These are phyloP conservation scores for Balamuthia mandrillaris DNA, from an alignment of 208 protist genomes.

Conservation along the genomic window DNA sequence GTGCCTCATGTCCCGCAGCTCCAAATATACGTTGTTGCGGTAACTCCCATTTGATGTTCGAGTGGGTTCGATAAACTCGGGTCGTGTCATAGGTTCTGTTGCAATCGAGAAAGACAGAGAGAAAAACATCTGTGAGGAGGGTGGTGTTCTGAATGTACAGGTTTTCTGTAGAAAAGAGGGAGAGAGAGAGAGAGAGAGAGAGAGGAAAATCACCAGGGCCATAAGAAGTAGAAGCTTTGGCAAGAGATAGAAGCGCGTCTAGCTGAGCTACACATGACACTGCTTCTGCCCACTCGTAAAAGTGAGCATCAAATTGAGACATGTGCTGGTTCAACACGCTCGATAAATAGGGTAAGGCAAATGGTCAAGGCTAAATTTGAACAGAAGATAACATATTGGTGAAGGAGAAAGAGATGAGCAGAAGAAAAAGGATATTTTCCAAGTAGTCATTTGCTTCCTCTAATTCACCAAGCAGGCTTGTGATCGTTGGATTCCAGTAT, in stretches of 20 bases:
- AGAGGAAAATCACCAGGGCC: background rate
- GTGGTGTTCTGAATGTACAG: background rate
- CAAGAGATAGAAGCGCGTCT: slow-evolving; percentile 63
- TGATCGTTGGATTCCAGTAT: background rate
- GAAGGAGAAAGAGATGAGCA: background rate
- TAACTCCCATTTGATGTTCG: background rate
- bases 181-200: background rate
- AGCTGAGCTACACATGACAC: slow-evolving; percentile 57
- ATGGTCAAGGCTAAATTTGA: background rate
- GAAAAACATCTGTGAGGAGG: background rate
- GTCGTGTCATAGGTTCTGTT: slow-evolving; percentile 52
- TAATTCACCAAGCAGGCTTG: background rate
- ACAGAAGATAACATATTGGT: background rate
- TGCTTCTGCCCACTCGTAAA: background rate
- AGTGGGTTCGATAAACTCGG: slow-evolving; percentile 33
- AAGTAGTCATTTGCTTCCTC: slow-evolving; percentile 32
- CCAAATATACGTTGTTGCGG: background rate
- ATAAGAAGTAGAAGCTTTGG: slow-evolving; percentile 22
- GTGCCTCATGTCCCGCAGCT: slow-evolving; percentile 47
- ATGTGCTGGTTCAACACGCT: slow-evolving; percentile 1
- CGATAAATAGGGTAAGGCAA: background rate
- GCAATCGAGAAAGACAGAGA: background rate
- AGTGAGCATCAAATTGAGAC: background rate
- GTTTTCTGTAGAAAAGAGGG: background rate
- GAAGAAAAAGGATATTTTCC: background rate